Evolutionary conservation across 192 early-diverging fungal genomes (phyloP), one percentile per base, ranked within the genome.

Genomic region (Helicostylum pulchrum): DNA sequence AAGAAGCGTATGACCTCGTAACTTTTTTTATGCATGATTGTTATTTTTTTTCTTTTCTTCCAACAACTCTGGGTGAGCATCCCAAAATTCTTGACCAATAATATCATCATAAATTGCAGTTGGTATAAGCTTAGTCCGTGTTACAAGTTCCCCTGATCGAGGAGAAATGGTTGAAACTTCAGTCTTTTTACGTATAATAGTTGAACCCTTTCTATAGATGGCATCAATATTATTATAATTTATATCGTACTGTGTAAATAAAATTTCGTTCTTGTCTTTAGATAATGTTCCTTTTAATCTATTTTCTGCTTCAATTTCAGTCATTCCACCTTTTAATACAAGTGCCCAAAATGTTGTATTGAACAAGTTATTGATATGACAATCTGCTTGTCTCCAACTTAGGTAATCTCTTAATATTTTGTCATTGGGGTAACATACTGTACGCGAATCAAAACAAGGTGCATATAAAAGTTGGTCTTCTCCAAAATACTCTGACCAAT

Each of bases 291-390:
- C 88, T 87, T 68, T 85, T 17, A 98, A 78, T 1, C 73, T 77
- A 42, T 78, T 75, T 71, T 96, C 90, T 4, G 95, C 94, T 61
- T 91, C 88, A 23, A 67, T 80, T 46, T 86, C 85, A 7, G 88
- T 80, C 53, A 76, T 79, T 53, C 91, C 92, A 50, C 80, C 77
- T 31, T 84, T 80, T 10, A 39, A 39, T 26, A 97, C 95, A 39
- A 99, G 72, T 9, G 83, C 76, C 95, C 95, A 97, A 71, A 96
- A 97, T 7, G 87, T 84, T 3, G 97, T 99, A 75, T 99, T 99
- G 79, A 97, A 99, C 62, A 95, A 70, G 68, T 95, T 95, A 77
- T 95, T 95, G 75, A 95, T 93, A 68, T 76, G 74, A 26, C 92
- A 96, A 68, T 97, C 95, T 14, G 87, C 95, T 69, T 97, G 95